A percentile compares a stretch with the other conserved stretches of the same genome.
Conservation (phyloP, 768 basidiomycete genomes). For the Chiua virens region DNA sequence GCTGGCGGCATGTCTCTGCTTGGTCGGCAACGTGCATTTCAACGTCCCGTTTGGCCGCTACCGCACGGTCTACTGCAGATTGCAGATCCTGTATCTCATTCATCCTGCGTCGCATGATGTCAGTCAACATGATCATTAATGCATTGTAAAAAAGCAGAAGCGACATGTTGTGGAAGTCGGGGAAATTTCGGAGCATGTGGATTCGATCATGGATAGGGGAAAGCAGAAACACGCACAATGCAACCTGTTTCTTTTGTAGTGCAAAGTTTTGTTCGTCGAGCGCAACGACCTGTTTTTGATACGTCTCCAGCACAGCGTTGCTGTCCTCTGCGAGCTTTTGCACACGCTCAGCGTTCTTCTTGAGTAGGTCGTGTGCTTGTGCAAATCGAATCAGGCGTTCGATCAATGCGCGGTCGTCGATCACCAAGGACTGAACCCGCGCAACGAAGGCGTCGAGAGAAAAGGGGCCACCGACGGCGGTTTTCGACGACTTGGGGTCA, state of each 20-base stretch:
- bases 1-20: constrained; percentile 68
- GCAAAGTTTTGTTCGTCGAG: constrained; percentile 73
- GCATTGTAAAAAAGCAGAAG: no score
- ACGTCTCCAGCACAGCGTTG: constrained; percentile 76
- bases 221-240: constrained; percentile 47
- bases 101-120: constrained; percentile 42
- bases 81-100: constrained; percentile 66
- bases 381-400: constrained; percentile 83
- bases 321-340: constrained; percentile 89
- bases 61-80: constrained; percentile 56
- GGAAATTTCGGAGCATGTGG: no score
- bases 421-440: constrained; percentile 77
- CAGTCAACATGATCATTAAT: neutral
- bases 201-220: constrained; percentile 2
- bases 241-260: constrained; percentile 50
- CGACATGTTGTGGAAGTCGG: no score
- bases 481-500: constrained; percentile 38
- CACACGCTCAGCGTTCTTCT: constrained; percentile 89
- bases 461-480: constrained; percentile 42
- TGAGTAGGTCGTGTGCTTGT: constrained; percentile 86
- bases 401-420: constrained; percentile 82
- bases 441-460: constrained; percentile 73
- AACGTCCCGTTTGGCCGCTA: constrained; percentile 64
- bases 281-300: constrained; percentile 82
- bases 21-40: constrained; percentile 70